These are phyloP conservation scores for Cutaneotrichosporon sp. DNA, from an alignment of 1,284 basidiomycete species.

Conservation along the genomic window DNA sequence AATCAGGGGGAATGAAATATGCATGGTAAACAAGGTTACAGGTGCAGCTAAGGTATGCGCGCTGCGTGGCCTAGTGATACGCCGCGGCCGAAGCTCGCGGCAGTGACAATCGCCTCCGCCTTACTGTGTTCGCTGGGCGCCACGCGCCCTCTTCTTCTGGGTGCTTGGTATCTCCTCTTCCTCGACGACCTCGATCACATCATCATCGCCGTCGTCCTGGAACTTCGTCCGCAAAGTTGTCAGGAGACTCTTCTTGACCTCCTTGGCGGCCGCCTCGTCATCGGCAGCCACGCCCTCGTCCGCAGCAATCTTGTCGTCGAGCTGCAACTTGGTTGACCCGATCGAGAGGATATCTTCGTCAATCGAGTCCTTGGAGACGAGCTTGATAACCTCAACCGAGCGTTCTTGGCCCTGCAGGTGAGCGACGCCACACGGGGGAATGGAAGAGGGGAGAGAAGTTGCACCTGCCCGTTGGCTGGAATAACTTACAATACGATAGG, in stretches of 20 bases:
- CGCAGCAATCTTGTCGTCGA: conserved; percentile 73
- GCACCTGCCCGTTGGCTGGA: too few species aligned
- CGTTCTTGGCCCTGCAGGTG: conserved; percentile 38
- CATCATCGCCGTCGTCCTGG: not conserved
- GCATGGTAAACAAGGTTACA: too few species aligned
- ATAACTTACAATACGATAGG: conserved; percentile 74
- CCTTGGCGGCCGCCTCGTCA: conserved; percentile 56
- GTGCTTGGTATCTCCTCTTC: not conserved
- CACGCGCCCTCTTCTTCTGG: conserved; percentile 5
- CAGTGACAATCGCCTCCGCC: too few species aligned
- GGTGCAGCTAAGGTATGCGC: too few species aligned
- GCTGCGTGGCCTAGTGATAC: too few species aligned
- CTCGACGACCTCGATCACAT: not conserved
- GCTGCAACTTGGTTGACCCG: conserved; percentile 79
- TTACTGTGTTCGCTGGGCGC: too few species aligned
- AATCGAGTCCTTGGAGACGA: conserved; percentile 88
- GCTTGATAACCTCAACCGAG: conserved; percentile 63
- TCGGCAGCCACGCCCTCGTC: conserved; percentile 52
- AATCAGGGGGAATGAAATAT: too few species aligned
- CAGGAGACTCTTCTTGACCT: conserved; percentile 34
- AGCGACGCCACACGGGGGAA: not conserved
- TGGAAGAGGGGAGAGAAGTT: too few species aligned
- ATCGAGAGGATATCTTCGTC: conserved; percentile 93
- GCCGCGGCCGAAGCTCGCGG: too few species aligned
- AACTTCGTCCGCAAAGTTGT: conserved; percentile 36